A percentile compares a stretch with the other conserved stretches of the same genome.
Conservation (phyloP, 2,329 filamentous ascomycete genomes). For the Emergomyces africanus region DNA sequence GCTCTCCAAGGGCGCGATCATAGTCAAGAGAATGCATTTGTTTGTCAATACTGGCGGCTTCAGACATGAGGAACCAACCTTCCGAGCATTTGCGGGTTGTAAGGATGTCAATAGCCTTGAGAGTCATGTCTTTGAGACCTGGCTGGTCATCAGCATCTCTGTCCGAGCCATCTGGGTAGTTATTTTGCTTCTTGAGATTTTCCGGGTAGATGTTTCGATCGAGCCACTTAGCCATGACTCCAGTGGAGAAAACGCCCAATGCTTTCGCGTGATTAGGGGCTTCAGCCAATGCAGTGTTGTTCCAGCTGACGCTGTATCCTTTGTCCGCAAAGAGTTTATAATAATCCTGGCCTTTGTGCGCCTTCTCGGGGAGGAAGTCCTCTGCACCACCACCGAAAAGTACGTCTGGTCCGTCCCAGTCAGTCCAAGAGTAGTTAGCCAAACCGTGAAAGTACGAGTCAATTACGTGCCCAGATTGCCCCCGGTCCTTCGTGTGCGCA, state of each 20-base stretch:
- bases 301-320: constrained; percentile 58
- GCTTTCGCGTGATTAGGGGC: constrained; percentile 48
- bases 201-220: constrained; percentile 69
- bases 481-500: constrained; percentile 58
- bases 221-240: constrained; percentile 71
- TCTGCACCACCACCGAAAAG: constrained; percentile 75
- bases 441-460: constrained; percentile 65
- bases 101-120: constrained; percentile 76
- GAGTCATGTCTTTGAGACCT: constrained; percentile 77
- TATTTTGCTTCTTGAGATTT: constrained; percentile 53
- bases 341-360: constrained; percentile 61
- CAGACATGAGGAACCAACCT: constrained; percentile 80
- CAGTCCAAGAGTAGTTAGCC: constrained; percentile 70
- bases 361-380: constrained; percentile 58
- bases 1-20: constrained; percentile 70
- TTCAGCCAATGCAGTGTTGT: constrained; percentile 56
- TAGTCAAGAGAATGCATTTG: constrained; percentile 82
- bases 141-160: constrained; percentile 60
- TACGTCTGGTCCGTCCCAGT: constrained; percentile 62
- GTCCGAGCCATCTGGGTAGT: constrained; percentile 55
- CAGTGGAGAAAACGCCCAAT: constrained; percentile 64
- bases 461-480: constrained; percentile 57
- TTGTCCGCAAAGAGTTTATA: constrained; percentile 55
- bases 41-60: constrained; percentile 78
- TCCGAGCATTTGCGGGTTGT: constrained; percentile 50